Conservation (phyloP, 2,329 filamentous ascomycete genomes). For the Magnaporthiopsis incrustans region DNA sequence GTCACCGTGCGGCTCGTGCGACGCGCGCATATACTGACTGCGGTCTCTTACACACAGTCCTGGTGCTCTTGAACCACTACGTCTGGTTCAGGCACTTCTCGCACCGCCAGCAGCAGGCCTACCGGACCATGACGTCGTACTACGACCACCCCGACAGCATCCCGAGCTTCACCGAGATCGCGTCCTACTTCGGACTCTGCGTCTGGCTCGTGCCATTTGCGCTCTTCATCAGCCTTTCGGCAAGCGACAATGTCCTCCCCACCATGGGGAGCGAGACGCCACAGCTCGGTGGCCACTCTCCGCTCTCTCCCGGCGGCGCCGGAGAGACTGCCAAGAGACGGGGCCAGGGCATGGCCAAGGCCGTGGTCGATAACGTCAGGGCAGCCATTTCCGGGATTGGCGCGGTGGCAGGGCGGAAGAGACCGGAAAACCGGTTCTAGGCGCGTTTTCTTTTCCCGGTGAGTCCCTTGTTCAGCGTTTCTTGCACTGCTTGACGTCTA, state of each 20-base stretch:
- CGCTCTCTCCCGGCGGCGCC: slow-evolving; percentile 18
- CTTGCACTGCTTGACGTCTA: neutral
- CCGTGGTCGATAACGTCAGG: slow-evolving; percentile 51
- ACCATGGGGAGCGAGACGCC: slow-evolving; percentile 74
- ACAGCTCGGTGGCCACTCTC: slow-evolving; percentile 14
- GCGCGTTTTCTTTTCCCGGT: neutral
- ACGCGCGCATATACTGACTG: neutral
- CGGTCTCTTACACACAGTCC: slow-evolving; percentile 37
- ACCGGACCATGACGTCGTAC: slow-evolving; percentile 49
- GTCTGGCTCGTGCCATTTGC: slow-evolving; percentile 96
- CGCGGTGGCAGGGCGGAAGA: slow-evolving; percentile 31
- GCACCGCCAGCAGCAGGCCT: slow-evolving; percentile 46
- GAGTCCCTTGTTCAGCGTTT: neutral
- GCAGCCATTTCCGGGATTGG: slow-evolving; percentile 41
- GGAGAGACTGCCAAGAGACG: slow-evolving; percentile 40
- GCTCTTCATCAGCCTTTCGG: slow-evolving; percentile 87
- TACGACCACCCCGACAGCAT: slow-evolving; percentile 54
- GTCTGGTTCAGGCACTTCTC: slow-evolving; percentile 95
- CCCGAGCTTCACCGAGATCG: slow-evolving; percentile 87
- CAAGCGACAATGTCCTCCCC: slow-evolving; percentile 89
- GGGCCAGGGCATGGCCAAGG: slow-evolving; percentile 58
- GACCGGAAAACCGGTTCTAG: slow-evolving; percentile 29
- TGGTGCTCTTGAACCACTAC: slow-evolving; percentile 87
- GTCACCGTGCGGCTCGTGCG: neutral
- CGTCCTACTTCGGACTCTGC: slow-evolving; percentile 90